Evolutionary conservation across 2,329 filamentous ascomycete species (phyloP).

Genomic region (Penicillium sp.): DNA sequence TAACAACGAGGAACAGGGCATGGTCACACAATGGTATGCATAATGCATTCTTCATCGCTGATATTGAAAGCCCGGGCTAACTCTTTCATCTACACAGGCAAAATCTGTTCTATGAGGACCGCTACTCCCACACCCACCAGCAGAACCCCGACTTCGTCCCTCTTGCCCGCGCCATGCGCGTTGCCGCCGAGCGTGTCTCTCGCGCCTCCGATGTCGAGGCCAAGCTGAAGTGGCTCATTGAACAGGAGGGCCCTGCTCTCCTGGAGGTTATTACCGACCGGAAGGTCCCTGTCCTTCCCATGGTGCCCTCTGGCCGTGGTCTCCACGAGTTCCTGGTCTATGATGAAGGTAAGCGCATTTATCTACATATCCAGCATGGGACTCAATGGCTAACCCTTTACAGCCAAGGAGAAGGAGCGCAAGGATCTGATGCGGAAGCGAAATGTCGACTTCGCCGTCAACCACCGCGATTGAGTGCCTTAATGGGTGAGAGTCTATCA

Average conservation of each 20-base stretch:
- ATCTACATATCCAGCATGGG: neutral
- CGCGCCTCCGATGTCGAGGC: slow-evolving; percentile 74
- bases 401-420: slow-evolving; percentile 64
- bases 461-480: slow-evolving; percentile 20
- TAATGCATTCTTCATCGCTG: neutral
- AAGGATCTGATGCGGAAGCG: slow-evolving; percentile 63
- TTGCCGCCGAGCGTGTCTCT: slow-evolving; percentile 66
- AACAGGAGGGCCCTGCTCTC: slow-evolving; percentile 83
- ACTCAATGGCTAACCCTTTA: neutral
- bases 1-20: slow-evolving; percentile 97
- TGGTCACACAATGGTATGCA: slow-evolving; percentile 80
- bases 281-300: slow-evolving; percentile 79
- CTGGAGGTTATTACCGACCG: slow-evolving; percentile 87
- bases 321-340: slow-evolving; percentile 92
- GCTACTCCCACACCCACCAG: slow-evolving; percentile 88
- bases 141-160: slow-evolving; percentile 95
- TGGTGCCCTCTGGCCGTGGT: slow-evolving; percentile 84
- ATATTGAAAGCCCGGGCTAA: neutral
- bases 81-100: slow-evolving; percentile 52
- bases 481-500: slow-evolving; percentile 18
- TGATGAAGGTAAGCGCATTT: slow-evolving; percentile 60
- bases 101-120: slow-evolving; percentile 92
- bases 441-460: slow-evolving; percentile 35
- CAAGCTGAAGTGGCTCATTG: slow-evolving; percentile 80
- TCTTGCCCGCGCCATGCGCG: slow-evolving; percentile 83